Evolutionary conservation across 768 basidiomycete genomes (phyloP), one percentile per base, ranked within the genome.

Genomic region (Collybia sp.): DNA sequence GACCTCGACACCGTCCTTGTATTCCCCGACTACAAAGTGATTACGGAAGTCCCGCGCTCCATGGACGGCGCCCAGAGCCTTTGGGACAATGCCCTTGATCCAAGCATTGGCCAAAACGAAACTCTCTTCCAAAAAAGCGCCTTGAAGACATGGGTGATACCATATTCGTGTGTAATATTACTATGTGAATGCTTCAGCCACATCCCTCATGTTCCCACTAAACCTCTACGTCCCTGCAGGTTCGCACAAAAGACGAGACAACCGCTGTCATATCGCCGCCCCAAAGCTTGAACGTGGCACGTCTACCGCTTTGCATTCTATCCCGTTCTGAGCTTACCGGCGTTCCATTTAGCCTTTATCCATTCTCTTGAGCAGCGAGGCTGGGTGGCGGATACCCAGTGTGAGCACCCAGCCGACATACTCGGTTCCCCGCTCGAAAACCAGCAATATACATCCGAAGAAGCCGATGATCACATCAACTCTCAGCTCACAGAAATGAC

Each of bases 211-310:
- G 46, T 56, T 52, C 47, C 25, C 42, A 48, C 43, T 42, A 20
- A 56, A 49, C 31, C 33, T 53, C 46, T 49, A 40, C 40, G 17
- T 43, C 39, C 36, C 19, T 51, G 52, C 57, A 94, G 92, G 94
- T 62, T 96, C 93, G 2, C 95, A 98, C 67, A 92, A 93, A 67
- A 80, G 79, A 55, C 75, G 94, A 30, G 95, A 97, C 66, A 94
- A 93, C 60, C 81, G 92, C 49, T 99, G 95, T 64, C 79, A 80
- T 18, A 84, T 97, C 38, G 82, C 88, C 9, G 92, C 93, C 1
- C 88, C 88, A 2, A 82, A 87, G 56, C 80, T 96, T 30, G 85
- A 87, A 59, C 75, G 84, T 54, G 76, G 88, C 88, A 50, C 51
- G 71, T 65, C 44, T 44, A 6, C 50, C 43, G 42, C 47, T n/a